These are phyloP conservation scores for Geotrichum armillariae DNA, from an alignment of 1,139 yeast species.

Conservation along the genomic window DNA sequence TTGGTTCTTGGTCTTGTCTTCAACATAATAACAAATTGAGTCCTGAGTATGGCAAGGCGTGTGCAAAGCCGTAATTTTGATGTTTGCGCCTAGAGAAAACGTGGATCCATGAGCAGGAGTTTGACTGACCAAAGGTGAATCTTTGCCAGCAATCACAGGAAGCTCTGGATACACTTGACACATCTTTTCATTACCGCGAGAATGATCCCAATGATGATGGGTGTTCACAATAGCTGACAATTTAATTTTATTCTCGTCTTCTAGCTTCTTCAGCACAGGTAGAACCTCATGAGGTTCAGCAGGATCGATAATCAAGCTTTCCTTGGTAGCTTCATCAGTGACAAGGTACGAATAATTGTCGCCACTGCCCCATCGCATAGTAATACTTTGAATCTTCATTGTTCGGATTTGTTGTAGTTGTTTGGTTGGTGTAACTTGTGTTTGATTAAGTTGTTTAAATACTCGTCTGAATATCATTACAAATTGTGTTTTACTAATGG, in stretches of 20 bases:
- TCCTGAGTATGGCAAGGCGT: constrained; percentile 99
- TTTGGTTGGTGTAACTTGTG: too few relatives aligned
- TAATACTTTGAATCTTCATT: constrained; percentile 81
- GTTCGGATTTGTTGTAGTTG: constrained; percentile 41
- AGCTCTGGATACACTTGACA: constrained; percentile 48
- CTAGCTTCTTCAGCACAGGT: constrained; percentile 44
- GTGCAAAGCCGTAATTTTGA: constrained; percentile 78
- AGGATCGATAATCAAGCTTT: constrained; percentile 88
- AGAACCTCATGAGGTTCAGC: constrained; percentile 72
- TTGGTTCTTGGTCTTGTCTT: constrained; percentile 60
- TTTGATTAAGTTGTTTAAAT: too few relatives aligned
- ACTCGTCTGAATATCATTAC: too few relatives aligned
- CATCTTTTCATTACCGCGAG: constrained; percentile 75
- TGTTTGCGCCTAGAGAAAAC: constrained; percentile 53
- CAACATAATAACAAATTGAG: constrained; percentile 80
- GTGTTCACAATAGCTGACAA: constrained; percentile 84
- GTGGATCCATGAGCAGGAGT: constrained; percentile 60
- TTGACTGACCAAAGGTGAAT: constrained; percentile 65
- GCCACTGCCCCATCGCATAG: constrained; percentile 95
- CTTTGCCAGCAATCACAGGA: constrained; percentile 85
- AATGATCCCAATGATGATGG: constrained; percentile 93
- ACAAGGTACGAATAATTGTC: constrained; percentile 86
- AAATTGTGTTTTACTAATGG: too few relatives aligned
- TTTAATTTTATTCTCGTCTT: constrained; percentile 40
- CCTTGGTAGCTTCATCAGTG: constrained; percentile 62